Percentiles rank a stretch among this genome's conserved stretches.
Evolutionary conservation across 106 monocot species (phyloP).

Genomic region (Phalaenopsis equestris): DNA sequence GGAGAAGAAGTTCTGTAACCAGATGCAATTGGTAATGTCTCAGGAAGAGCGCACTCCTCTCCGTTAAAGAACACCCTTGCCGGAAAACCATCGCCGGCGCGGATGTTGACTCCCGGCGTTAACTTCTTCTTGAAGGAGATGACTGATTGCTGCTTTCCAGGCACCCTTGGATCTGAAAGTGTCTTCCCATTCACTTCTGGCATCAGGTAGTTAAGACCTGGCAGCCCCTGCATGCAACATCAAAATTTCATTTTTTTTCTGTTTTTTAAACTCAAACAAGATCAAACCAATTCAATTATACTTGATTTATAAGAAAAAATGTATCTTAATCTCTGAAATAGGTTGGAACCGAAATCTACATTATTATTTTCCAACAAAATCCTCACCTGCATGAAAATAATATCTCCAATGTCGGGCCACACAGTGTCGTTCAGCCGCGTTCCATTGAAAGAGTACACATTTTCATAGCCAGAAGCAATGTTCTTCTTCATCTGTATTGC

Average conservation of each 20-base stretch:
- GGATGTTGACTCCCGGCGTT: slow-evolving; percentile 39
- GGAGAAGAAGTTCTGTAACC: slow-evolving; percentile 5
- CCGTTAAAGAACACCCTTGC: slow-evolving; percentile 77
- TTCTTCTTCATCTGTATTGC: slow-evolving; percentile 37
- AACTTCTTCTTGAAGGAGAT: slow-evolving; percentile 58
- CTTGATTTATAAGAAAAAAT: too few species aligned
- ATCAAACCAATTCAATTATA: too few species aligned
- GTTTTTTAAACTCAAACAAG: too few species aligned
- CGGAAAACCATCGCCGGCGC: slow-evolving; percentile 74
- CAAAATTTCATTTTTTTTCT: too few species aligned
- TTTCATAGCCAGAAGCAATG: slow-evolving; percentile 10
- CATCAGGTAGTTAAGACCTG: slow-evolving; percentile 49
- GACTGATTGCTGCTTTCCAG: slow-evolving; percentile 71
- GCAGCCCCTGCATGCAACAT: slow-evolving; percentile 29
- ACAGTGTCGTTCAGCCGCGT: slow-evolving; percentile 29
- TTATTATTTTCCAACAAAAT: neutral
- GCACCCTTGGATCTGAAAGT: slow-evolving; percentile 27
- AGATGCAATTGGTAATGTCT: slow-evolving; percentile 21
- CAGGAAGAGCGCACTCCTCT: slow-evolving; percentile 80
- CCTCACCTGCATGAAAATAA: slow-evolving; percentile 33
- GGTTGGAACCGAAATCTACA: too few species aligned
- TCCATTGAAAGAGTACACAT: slow-evolving; percentile 70
- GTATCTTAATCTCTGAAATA: too few species aligned
- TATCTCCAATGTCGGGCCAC: slow-evolving; percentile 28
- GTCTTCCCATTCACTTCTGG: slow-evolving; percentile 29